Evolutionary conservation across 176 grass and related monocot genomes (phyloP), one percentile per base, ranked within the genome.

Genomic region (Carex cristatella): DNA sequence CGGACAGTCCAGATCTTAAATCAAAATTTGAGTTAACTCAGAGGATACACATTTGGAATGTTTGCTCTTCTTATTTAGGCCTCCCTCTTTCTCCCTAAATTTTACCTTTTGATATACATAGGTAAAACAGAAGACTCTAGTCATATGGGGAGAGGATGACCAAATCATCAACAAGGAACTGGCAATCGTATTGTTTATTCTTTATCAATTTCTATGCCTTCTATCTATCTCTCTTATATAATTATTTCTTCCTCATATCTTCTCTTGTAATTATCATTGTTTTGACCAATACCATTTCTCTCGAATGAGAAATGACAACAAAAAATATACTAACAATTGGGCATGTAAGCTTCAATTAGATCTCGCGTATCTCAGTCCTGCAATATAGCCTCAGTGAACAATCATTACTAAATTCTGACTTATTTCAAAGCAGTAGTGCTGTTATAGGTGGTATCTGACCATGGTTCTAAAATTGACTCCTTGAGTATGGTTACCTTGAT

Each of bases 61-160:
- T 57, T 78, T 56, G 11, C 28, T 78, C 48, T 78, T 57, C 68
- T 32, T 32, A 56, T 78, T 57, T 33, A 56, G 51, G 10, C 15
- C 5, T 16, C 48, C 48, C 12, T 18, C 74, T 54, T 30, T 76
- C 14, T 55, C 75, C 66, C 16, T 69, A 62, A n/a, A 27, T 69
- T 76, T 40, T 15, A 0, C 69, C 46, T 48, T 85, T 13, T 61
- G n/a, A 49, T 30, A 1, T 89, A 35, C 81, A 80, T 82, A 98
- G 95, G 87, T 98, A 77, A 92, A 98, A 49, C 83, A 95, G 49
- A 90, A 89, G 76, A 95, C 89, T 72, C 85, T 98, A 37, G 84
- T 98, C 31, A 79, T 98, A 85, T 98, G 93, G 95, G 95, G 95
- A 75, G 89, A 92, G 71, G 92, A 95, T 49, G 95, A 98, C 77